Evolutionary conservation across 352 stramenopile genomes (phyloP), one percentile per base, ranked within the genome.

Genomic region (Globisporangium viniferum): DNA sequence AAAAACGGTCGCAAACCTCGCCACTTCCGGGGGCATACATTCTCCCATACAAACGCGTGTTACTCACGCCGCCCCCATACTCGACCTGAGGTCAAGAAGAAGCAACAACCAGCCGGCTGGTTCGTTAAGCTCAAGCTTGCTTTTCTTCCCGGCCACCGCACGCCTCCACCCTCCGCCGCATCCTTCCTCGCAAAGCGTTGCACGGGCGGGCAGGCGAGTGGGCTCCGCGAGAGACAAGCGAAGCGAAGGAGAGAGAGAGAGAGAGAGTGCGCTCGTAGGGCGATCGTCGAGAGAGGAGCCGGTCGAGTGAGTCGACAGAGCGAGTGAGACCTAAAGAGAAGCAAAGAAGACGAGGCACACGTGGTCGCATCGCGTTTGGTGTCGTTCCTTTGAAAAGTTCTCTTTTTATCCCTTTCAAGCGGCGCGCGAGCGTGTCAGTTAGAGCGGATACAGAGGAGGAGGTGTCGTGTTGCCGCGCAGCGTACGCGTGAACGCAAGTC

Each of bases 21-120:
- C 24, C 58, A 62, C 33, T 62, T 44, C 57, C 58, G 48, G 36
- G 35, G 39, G 22, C 29, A 64, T 64, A 64, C 59, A 64, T 55
- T 55, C 59, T 64, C 44, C 44, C 59, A 64, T 64, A 64, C 39
- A 64, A 64, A 54, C 59, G 36, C 20, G 39, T 20, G 39, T 55
- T 55, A 64, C 39, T 64, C 55, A 64, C 59, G 39, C 15, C 6
- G 39, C 22, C 12, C 58, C n/a, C 59, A 64, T 64, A 41, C 36
- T 64, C 3, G 59, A 27, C 18, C 31, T 48, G 55, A 18, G 54
- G 29, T 24, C 54, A 44, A 60, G 54, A 48, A 46, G 27, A 54
- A 54, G 39, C 39, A 46, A 18, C 44, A 58, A 36, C 24, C 53
- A 36, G 53, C 22, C 9, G 49, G n/a, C 33, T 8, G 7, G 39